phyloP scores from a whole-genome alignment of 768 basidiomycete genomes.

The Cytidiella melzeri region DNA sequence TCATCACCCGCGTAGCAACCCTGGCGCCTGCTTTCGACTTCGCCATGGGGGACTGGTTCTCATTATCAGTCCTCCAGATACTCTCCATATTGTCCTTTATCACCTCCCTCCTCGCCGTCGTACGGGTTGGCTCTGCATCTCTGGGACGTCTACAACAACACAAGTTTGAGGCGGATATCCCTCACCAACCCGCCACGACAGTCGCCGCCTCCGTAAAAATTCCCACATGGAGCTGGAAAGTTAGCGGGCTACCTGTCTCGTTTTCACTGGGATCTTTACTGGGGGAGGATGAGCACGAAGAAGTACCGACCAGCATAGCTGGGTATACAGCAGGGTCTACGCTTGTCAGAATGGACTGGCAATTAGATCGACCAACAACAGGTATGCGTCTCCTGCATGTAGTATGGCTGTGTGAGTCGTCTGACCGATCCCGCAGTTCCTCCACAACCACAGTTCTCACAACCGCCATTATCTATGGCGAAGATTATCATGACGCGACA shows the following conservation, averaged over 20 bases:
- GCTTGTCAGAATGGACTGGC: slow-evolving; percentile 24
- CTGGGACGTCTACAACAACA: slow-evolving; percentile 18
- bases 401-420: slow-evolving; percentile 2
- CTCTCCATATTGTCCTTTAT: slow-evolving; percentile 14
- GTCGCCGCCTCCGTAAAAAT: slow-evolving; percentile 7
- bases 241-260: slow-evolving; percentile 20
- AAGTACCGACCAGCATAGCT: background rate
- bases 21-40: slow-evolving; percentile 1
- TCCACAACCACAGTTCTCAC: slow-evolving; percentile 16
- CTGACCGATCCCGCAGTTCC: slow-evolving; percentile 11
- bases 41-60: slow-evolving; percentile 14
- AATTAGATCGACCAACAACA: slow-evolving; percentile 13
- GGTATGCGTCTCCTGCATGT: slow-evolving; percentile 10
- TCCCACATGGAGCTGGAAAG: slow-evolving; percentile 20
- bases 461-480: slow-evolving; percentile 26
- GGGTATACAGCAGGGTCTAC: slow-evolving; percentile 22
- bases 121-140: slow-evolving; percentile 20
- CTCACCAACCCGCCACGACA: slow-evolving; percentile 1
- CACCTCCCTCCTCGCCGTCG: slow-evolving; percentile 17
- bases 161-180: slow-evolving; percentile 14
- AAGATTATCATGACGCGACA: slow-evolving; percentile 28
- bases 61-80: slow-evolving; percentile 13
- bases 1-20: background rate
- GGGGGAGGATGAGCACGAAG: slow-evolving; percentile 21
- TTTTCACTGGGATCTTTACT: slow-evolving; percentile 22